Conservation (phyloP, 176 grass and related monocot genomes). For the Musa itinerans region DNA sequence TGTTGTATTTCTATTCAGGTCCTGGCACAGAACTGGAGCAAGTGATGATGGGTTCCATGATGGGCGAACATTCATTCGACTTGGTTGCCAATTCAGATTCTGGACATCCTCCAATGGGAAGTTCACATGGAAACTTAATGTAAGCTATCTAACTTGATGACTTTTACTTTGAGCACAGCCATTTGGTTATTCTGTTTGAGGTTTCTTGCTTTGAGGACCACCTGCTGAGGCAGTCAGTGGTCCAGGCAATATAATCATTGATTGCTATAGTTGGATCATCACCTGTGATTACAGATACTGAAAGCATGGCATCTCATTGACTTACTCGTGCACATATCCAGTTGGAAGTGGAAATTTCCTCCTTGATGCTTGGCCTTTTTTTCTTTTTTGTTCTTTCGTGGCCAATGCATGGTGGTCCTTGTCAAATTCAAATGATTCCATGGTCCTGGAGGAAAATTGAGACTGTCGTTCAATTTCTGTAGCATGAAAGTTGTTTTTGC, state of each 20-base stretch:
- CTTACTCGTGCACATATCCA: conserved; percentile 1
- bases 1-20: not conserved
- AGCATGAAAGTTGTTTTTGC: not conserved
- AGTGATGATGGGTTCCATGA: not conserved
- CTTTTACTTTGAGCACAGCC: too few relatives aligned
- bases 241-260: not conserved
- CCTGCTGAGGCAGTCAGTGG: conserved; percentile 9
- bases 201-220: not conserved
- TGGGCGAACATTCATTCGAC: not conserved
- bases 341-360: not conserved
- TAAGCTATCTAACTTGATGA: too few relatives aligned
- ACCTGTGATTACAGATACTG: not conserved
- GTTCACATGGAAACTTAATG: not conserved
- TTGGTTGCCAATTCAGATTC: not conserved
- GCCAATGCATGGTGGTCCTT: not conserved
- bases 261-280: conserved; percentile 8
- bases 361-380: conserved; percentile 6
- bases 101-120: conserved; percentile 5
- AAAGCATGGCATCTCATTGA: not conserved
- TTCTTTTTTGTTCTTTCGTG: not conserved
- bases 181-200: too few relatives aligned
- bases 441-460: not conserved
- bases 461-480: not conserved
- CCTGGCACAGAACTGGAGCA: not conserved
- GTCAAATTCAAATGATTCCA: not conserved